Evolutionary conservation across 306 rosid species (phyloP).

Genomic region (Lathyrus tuberosus): DNA sequence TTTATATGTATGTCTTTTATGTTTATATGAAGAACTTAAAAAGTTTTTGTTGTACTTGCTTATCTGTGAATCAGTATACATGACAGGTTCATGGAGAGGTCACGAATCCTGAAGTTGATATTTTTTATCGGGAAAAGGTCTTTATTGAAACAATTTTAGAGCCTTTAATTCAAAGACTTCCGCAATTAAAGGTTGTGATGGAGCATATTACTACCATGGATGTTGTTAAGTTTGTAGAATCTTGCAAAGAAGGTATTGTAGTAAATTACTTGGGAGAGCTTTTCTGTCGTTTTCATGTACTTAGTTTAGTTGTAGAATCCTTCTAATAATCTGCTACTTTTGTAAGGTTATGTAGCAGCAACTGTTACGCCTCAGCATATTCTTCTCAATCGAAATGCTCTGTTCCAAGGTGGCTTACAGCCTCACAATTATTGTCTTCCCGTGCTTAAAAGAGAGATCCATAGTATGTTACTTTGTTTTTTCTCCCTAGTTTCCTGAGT

Average conservation of each 20-base stretch:
- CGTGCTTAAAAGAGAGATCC: slow-evolving; percentile 78
- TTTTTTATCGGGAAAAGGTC: slow-evolving; percentile 90
- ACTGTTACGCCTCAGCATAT: slow-evolving; percentile 96
- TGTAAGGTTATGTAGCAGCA: slow-evolving; percentile 70
- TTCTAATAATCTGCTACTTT: slow-evolving; percentile 28
- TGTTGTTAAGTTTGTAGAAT: slow-evolving; percentile 74
- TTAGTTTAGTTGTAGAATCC: slow-evolving; percentile 16
- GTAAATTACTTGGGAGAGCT: slow-evolving; percentile 28
- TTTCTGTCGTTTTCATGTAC: neutral
- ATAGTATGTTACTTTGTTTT: slow-evolving; percentile 56
- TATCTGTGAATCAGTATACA: slow-evolving; percentile 23
- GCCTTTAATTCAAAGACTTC: slow-evolving; percentile 82
- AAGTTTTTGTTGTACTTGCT: slow-evolving; percentile 27
- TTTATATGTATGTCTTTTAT: slow-evolving; percentile 19
- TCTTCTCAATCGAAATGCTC: slow-evolving; percentile 75
- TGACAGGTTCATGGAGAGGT: slow-evolving; percentile 94
- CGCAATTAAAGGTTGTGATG: slow-evolving; percentile 83
- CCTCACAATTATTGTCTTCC: slow-evolving; percentile 93
- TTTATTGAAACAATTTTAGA: slow-evolving; percentile 74
- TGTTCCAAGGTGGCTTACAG: slow-evolving; percentile 92
- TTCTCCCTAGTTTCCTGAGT: neutral
- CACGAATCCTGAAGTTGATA: slow-evolving; percentile 69
- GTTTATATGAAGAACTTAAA: slow-evolving; percentile 2
- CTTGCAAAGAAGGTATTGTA: slow-evolving; percentile 67
- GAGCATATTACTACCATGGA: slow-evolving; percentile 91